Percentiles rank a stretch among this genome's conserved stretches.
Conservation (phyloP, 768 basidiomycete genomes). For the Leucocoprinus birnbaumii region DNA sequence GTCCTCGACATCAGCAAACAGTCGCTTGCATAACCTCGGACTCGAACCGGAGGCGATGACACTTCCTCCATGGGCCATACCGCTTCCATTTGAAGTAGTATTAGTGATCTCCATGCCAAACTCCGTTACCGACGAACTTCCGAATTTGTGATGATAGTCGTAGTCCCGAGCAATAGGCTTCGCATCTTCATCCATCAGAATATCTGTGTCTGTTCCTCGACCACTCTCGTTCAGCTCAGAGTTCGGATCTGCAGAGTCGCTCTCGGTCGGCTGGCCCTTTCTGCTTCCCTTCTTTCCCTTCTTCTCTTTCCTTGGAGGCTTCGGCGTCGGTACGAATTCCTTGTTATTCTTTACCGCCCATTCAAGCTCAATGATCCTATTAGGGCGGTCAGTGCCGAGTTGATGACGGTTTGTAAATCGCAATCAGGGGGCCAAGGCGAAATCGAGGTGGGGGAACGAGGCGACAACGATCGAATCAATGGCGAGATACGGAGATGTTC, state of each 20-base stretch:
- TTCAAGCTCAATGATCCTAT: slow-evolving; percentile 81
- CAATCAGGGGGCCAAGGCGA: neutral
- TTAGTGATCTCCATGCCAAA: slow-evolving; percentile 46
- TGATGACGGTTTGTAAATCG: neutral
- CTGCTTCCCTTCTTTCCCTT: slow-evolving; percentile 25
- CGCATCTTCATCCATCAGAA: slow-evolving; percentile 19
- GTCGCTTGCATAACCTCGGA: slow-evolving; percentile 1
- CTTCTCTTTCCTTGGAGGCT: slow-evolving; percentile 36
- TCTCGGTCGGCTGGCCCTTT: slow-evolving; percentile 24
- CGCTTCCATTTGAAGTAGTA: slow-evolving; percentile 12
- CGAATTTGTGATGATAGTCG: slow-evolving; percentile 1
- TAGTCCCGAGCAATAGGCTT: neutral
- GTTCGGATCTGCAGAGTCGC: slow-evolving; percentile 11
- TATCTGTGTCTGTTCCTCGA: slow-evolving; percentile 21
- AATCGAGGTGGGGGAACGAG: slow-evolving; percentile 20
- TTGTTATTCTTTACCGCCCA: slow-evolving; percentile 67
- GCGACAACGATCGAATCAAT: slow-evolving; percentile 26
- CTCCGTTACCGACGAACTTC: slow-evolving; percentile 20
- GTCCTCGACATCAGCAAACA: slow-evolving; percentile 7
- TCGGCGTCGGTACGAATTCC: slow-evolving; percentile 58
- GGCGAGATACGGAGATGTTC: slow-evolving; percentile 32
- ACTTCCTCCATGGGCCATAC: neutral
- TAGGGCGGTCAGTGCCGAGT: neutral
- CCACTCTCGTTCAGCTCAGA: neutral
- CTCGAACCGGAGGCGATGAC: neutral